Conservation (phyloP, 2,329 filamentous ascomycete species). For the Spiromastix sp. region DNA sequence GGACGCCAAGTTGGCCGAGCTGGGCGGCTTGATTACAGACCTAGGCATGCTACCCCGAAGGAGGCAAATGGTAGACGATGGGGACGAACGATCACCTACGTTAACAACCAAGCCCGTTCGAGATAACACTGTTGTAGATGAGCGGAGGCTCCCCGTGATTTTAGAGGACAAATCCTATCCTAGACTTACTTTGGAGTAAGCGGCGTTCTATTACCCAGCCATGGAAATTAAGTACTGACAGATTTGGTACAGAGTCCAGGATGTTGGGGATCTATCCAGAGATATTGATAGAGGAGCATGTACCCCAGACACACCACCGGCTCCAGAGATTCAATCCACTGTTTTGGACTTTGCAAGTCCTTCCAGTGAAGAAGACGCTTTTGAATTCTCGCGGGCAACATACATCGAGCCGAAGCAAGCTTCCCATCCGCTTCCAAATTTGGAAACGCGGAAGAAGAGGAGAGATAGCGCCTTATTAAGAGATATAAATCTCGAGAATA, state of each 20-base stretch:
- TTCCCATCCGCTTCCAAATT: slow-evolving; percentile 32
- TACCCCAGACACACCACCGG: no score
- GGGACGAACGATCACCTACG: background rate
- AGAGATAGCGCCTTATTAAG: slow-evolving; percentile 39
- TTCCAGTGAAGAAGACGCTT: no score
- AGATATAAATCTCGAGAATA: slow-evolving; percentile 18
- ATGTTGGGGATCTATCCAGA: no score
- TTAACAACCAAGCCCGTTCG: no score
- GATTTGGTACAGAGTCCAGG: no score
- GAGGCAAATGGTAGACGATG: background rate
- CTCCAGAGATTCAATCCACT: no score
- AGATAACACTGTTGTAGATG: no score
- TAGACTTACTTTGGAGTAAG: slow-evolving; percentile 45
- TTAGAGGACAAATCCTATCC: slow-evolving; percentile 50
- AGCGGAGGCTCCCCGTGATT: slow-evolving; percentile 45
- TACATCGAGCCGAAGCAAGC: slow-evolving; percentile 7
- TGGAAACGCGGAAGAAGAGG: slow-evolving; percentile 34
- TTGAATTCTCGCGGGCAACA: no score
- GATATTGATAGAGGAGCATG: no score
- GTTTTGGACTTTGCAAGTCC: no score
- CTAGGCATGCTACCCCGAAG: slow-evolving; percentile 36
- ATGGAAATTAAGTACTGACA: no score
- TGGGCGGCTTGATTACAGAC: slow-evolving; percentile 44
- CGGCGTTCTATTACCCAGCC: no score
- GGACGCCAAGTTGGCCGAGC: slow-evolving; percentile 46